Base-by-base conservation (phyloP, 2,329 filamentous ascomycete genomes). In the Thermoascus crustaceus region DNA sequence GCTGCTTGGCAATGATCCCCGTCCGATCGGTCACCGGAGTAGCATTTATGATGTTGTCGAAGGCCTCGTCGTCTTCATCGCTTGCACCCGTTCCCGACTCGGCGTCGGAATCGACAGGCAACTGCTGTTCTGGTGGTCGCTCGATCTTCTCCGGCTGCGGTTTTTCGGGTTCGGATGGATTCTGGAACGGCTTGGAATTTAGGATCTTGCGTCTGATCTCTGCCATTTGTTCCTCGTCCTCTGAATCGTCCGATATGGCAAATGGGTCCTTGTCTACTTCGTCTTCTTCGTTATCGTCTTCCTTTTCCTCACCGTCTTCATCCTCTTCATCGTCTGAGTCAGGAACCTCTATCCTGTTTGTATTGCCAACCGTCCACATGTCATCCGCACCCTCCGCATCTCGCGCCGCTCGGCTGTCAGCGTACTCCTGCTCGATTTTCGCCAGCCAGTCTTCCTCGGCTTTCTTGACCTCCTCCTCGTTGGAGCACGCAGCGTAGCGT, bases 1-100 rank as follows among this genome's bases (percentile, higher is more conserved):
- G 66, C 55, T 81, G 71, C 47, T 76, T 78, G 2, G 76, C 73
- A 25, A 71, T 65, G 29, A 82, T 80, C 0, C 89, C 89, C 8
- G 83, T 84, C 36, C 82, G 76, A 57, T 95, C 89, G 0, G 88
- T 95, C 11, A 93, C 77, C 0, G 86, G 86, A 3, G 85, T 89
- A 0, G 91, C 89, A 48, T 88, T 78, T 53, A 95, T 94, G 59
- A 98, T 93, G 46, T 82, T 82, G 54, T 96, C 89, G 54, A 96
- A 94, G 30, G 83, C 82, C 35, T 91, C 82, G 10, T 78, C 74
- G 1, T 70, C 82, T 10, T 78, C 74, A 1, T 70, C 77, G 7
- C 67, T 72, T 11, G 55, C 54, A 50, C 86, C 82, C 3, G 80
- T 85, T 41, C 83, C 83, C 1, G 82, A 79, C 52, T 82, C 77